Evolutionary conservation across 768 basidiomycete species (phyloP).

Genomic region (Mycena leptocephala): DNA sequence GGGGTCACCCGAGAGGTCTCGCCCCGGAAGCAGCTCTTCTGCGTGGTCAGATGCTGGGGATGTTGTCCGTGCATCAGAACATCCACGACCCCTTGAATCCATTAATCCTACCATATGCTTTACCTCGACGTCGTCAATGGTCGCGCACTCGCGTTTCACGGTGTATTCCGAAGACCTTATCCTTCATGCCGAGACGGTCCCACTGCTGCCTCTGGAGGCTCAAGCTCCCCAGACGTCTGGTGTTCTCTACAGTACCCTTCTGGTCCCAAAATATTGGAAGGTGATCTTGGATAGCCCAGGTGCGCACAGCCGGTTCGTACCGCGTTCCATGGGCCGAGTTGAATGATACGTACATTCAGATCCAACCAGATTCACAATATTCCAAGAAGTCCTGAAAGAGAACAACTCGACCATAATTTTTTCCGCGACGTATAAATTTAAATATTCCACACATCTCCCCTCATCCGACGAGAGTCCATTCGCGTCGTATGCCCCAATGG

Average conservation of each 20-base stretch:
- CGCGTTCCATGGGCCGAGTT: constrained; percentile 21
- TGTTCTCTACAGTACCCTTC: constrained; percentile 72
- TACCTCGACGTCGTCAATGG: constrained; percentile 62
- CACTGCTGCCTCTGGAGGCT: constrained; percentile 48
- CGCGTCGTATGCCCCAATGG: background rate
- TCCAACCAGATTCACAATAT: constrained; percentile 76
- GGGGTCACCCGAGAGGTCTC: constrained; percentile 25
- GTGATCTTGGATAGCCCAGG: constrained; percentile 70
- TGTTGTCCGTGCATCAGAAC: constrained; percentile 55
- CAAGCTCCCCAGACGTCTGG: constrained; percentile 41
- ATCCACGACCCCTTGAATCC: constrained; percentile 67
- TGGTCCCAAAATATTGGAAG: constrained; percentile 79
- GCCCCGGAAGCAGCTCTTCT: constrained; percentile 15
- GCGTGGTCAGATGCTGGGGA: constrained; percentile 39
- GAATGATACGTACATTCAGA: constrained; percentile 59
- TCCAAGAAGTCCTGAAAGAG: constrained; percentile 71
- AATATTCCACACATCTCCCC: background rate
- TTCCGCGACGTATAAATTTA: constrained; percentile 73
- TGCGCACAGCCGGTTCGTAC: constrained; percentile 44
- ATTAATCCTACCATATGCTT: constrained; percentile 83
- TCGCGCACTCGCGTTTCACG: constrained; percentile 70
- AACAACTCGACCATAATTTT: constrained; percentile 59
- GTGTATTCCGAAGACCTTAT: constrained; percentile 65
- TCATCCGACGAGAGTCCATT: background rate
- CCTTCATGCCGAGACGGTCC: constrained; percentile 69